Evolutionary conservation across 371 early-diverging fungal genomes (phyloP).

Genomic region (Apophysomyces sp.): DNA sequence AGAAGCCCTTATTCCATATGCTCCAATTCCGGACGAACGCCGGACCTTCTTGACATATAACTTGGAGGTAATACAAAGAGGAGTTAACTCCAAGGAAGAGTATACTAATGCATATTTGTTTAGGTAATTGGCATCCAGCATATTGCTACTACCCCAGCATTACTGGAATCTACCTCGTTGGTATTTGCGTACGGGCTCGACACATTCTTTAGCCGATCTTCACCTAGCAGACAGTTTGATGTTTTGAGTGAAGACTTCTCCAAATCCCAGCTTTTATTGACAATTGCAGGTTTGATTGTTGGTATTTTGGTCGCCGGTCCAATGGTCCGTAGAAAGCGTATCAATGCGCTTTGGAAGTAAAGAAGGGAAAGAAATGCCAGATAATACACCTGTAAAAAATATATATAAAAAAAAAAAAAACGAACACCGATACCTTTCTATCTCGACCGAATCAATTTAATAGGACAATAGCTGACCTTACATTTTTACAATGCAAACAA

Average conservation of each 20-base stretch:
- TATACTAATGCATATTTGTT: background rate
- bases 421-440: no score
- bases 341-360: slow-evolving; percentile 63
- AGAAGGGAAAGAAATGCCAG: background rate
- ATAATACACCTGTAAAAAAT: background rate
- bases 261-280: slow-evolving; percentile 76
- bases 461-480: no score
- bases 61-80: slow-evolving; percentile 44
- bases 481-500: no score
- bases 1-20: slow-evolving; percentile 81
- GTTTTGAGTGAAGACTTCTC: slow-evolving; percentile 89
- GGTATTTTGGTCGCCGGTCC: slow-evolving; percentile 70
- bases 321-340: slow-evolving; percentile 67
- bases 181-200: slow-evolving; percentile 89
- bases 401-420: no score
- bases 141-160: slow-evolving; percentile 74
- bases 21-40: slow-evolving; percentile 70
- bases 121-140: slow-evolving; percentile 61
- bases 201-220: slow-evolving; percentile 78
- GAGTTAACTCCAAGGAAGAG: background rate
- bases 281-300: slow-evolving; percentile 73
- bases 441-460: no score
- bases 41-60: slow-evolving; percentile 73
- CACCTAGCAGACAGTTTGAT: slow-evolving; percentile 92
- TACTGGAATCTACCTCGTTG: slow-evolving; percentile 91